These are phyloP conservation scores for Raffaelea arxii DNA, from an alignment of 2,329 filamentous ascomycete genomes.

Conservation along the genomic window DNA sequence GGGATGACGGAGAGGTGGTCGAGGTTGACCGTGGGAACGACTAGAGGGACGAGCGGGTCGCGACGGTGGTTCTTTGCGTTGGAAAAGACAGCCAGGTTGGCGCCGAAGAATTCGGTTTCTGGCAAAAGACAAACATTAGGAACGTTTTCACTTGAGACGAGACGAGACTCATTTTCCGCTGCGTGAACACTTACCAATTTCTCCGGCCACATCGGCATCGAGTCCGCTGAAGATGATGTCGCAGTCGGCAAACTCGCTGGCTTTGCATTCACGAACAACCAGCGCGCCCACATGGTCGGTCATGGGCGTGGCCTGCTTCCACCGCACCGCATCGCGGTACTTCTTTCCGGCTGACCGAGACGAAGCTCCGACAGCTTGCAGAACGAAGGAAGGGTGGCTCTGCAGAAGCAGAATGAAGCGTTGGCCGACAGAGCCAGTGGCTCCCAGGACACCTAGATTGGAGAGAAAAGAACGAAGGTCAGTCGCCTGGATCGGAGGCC, in stretches of 20 bases:
- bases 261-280: slow-evolving; percentile 74
- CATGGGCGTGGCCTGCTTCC: slow-evolving; percentile 88
- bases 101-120: slow-evolving; percentile 87
- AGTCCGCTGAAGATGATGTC: slow-evolving; percentile 90
- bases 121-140: slow-evolving; percentile 1
- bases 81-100: slow-evolving; percentile 86
- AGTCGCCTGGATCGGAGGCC: too few species aligned
- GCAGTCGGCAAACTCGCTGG: slow-evolving; percentile 77
- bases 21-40: slow-evolving; percentile 92
- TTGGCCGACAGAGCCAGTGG: slow-evolving; percentile 89
- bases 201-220: slow-evolving; percentile 84
- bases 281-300: slow-evolving; percentile 63
- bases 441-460: slow-evolving; percentile 63
- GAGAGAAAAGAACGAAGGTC: not conserved
- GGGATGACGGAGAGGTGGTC: slow-evolving; percentile 78
- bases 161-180: not conserved
- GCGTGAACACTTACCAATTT: slow-evolving; percentile 54
- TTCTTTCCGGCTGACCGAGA: slow-evolving; percentile 83
- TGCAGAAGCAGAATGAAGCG: slow-evolving; percentile 89
- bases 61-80: slow-evolving; percentile 97
- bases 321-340: slow-evolving; percentile 87
- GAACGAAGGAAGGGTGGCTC: slow-evolving; percentile 74
- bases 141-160: not conserved
- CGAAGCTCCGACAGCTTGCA: slow-evolving; percentile 85
- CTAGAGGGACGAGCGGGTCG: slow-evolving; percentile 80